Conservation (phyloP, 805 yeast species). For the Wickerhamiella dianesei region DNA sequence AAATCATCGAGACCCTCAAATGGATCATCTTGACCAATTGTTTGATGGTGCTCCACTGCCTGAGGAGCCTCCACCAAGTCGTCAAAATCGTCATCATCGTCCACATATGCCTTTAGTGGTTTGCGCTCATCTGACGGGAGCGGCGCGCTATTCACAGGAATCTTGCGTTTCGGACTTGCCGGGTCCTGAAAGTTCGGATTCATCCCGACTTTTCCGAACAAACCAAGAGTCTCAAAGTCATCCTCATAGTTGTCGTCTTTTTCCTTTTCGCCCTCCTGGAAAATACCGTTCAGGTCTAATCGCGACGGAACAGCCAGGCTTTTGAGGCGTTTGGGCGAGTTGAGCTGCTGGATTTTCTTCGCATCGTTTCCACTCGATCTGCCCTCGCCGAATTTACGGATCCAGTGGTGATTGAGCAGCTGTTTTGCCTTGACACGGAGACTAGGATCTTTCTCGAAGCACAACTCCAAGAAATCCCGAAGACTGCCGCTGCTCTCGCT, state of each 20-base stretch:
- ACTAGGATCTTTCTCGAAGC: slow-evolving; percentile 59
- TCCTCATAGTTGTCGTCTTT: slow-evolving; percentile 10
- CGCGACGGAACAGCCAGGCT: slow-evolving; percentile 16
- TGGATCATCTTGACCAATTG: slow-evolving; percentile 32
- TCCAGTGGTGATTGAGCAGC: slow-evolving; percentile 51
- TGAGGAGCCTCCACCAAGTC: slow-evolving; percentile 3
- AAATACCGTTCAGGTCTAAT: slow-evolving; percentile 9
- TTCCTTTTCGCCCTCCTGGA: not conserved
- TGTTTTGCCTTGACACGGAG: slow-evolving; percentile 42
- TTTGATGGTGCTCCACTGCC: slow-evolving; percentile 17
- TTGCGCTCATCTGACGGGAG: slow-evolving; percentile 29
- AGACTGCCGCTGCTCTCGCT: slow-evolving; percentile 28
- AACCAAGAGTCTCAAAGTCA: slow-evolving; percentile 14
- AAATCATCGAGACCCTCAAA: slow-evolving; percentile 30
- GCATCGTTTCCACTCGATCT: slow-evolving; percentile 17
- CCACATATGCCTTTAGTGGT: slow-evolving; percentile 33
- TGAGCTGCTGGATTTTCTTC: slow-evolving; percentile 22
- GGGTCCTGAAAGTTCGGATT: not conserved
- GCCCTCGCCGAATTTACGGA: slow-evolving; percentile 22
- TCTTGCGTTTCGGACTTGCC: not conserved
- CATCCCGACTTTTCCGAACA: slow-evolving; percentile 18
- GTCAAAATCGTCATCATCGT: slow-evolving; percentile 18
- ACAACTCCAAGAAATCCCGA: slow-evolving; percentile 48
- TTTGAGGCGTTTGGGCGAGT: slow-evolving; percentile 15
- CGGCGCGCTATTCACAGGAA: not conserved